Evolutionary conservation across 208 protist species (phyloP).

Genomic region (Blechomonas ayalai): DNA sequence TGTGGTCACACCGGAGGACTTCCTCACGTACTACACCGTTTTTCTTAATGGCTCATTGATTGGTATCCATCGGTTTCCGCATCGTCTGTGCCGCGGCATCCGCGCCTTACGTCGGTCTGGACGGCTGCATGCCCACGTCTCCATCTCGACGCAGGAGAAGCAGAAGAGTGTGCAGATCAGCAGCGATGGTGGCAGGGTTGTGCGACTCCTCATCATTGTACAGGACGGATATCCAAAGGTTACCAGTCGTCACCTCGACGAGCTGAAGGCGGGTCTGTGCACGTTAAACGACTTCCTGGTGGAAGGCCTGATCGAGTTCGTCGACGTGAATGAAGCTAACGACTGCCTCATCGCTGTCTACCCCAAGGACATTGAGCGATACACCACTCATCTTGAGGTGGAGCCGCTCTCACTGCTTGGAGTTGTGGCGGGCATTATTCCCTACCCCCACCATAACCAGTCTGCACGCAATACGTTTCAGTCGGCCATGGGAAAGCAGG

Average conservation of each 20-base stretch:
- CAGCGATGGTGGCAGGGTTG: slow-evolving; percentile 83
- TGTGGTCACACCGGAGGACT: slow-evolving; percentile 57
- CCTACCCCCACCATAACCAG: slow-evolving; percentile 99
- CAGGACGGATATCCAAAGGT: slow-evolving; percentile 44
- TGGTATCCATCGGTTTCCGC: slow-evolving; percentile 82
- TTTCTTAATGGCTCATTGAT: slow-evolving; percentile 82
- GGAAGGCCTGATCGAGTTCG: slow-evolving; percentile 96
- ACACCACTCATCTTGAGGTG: slow-evolving; percentile 92
- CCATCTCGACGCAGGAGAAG: slow-evolving; percentile 65
- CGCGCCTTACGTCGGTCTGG: slow-evolving; percentile 66
- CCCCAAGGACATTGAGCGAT: slow-evolving; percentile 71
- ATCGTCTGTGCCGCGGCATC: slow-evolving; percentile 65
- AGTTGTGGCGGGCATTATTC: slow-evolving; percentile 95
- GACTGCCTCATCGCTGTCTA: slow-evolving; percentile 95
- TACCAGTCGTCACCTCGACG: slow-evolving; percentile 50
- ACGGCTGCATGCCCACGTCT: slow-evolving; percentile 81
- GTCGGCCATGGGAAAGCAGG: slow-evolving; percentile 99
- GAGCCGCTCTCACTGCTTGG: slow-evolving; percentile 88
- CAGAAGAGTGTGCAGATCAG: slow-evolving; percentile 78
- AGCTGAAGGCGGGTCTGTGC: slow-evolving; percentile 34
- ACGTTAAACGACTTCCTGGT: slow-evolving; percentile 88
- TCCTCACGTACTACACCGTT: slow-evolving; percentile 65
- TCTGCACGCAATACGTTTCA: slow-evolving; percentile 99
- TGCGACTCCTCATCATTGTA: slow-evolving; percentile 74
- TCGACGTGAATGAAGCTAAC: slow-evolving; percentile 99